Conservation (phyloP, 2,329 filamentous ascomycete genomes). For the Scopulariopsis brevicaulis region DNA sequence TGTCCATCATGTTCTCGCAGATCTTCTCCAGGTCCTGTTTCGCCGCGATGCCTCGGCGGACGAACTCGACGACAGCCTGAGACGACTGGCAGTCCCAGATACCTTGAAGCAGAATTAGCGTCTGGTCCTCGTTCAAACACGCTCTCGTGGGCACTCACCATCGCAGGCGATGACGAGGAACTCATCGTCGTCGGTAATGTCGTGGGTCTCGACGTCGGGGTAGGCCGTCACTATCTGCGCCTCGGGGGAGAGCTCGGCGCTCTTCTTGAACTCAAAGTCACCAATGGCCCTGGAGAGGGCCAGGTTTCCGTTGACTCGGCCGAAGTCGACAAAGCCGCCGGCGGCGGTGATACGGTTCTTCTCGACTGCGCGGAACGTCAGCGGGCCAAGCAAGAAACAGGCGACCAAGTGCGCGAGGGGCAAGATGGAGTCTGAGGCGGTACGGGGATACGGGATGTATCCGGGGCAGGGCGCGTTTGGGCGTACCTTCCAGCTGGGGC, state of each 20-base stretch:
- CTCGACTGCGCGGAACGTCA: slow-evolving; percentile 52
- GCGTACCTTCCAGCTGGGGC: slow-evolving; percentile 85
- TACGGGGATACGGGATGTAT: not conserved
- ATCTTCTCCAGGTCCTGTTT: slow-evolving; percentile 93
- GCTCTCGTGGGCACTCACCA: slow-evolving; percentile 44
- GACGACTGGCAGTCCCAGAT: slow-evolving; percentile 99
- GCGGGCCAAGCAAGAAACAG: not conserved
- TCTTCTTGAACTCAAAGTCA: slow-evolving; percentile 99
- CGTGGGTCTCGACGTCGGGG: slow-evolving; percentile 86
- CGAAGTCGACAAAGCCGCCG: slow-evolving; percentile 96
- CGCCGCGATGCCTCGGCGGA: slow-evolving; percentile 87
- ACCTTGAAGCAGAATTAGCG: slow-evolving; percentile 39
- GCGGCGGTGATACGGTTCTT: slow-evolving; percentile 93
- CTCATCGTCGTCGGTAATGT: slow-evolving; percentile 86
- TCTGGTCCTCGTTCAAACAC: slow-evolving; percentile 5
- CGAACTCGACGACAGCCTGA: slow-evolving; percentile 93
- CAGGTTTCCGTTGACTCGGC: slow-evolving; percentile 94
- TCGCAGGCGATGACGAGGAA: slow-evolving; percentile 91
- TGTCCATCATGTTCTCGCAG: slow-evolving; percentile 99
- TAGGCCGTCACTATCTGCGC: slow-evolving; percentile 97
- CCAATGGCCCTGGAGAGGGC: slow-evolving; percentile 94
- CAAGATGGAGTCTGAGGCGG: too few species aligned
- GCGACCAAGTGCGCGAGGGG: not conserved
- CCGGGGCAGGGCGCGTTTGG: not conserved
- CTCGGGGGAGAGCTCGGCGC: slow-evolving; percentile 90